Conservation (phyloP, 129 eudicot genomes). For the Sambucus nigra region DNA sequence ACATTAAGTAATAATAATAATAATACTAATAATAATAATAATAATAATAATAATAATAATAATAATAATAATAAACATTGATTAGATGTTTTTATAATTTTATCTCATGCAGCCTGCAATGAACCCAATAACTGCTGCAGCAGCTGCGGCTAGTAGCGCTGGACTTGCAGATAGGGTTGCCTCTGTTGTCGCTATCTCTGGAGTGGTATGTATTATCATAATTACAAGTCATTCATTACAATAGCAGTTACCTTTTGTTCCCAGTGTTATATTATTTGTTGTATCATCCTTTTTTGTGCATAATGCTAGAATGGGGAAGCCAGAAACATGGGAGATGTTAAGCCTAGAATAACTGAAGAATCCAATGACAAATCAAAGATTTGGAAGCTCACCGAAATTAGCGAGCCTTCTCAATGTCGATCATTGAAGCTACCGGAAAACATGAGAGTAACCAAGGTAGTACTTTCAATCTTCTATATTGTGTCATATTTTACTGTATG, state of each 20-base stretch:
- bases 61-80: too few relatives aligned
- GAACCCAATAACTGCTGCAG: conserved; percentile 47
- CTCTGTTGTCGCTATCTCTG: conserved; percentile 57
- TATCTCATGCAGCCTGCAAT: conserved; percentile 47
- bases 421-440: conserved; percentile 77
- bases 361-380: conserved; percentile 74
- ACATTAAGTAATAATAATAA: too few relatives aligned
- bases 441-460: conserved; percentile 83
- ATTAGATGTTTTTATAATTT: not conserved
- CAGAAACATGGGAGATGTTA: conserved; percentile 58
- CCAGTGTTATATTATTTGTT: not conserved
- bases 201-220: conserved; percentile 40
- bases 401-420: conserved; percentile 84
- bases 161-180: conserved; percentile 61
- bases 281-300: not conserved
- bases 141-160: conserved; percentile 30
- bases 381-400: conserved; percentile 73
- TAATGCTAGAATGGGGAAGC: conserved; percentile 67
- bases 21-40: too few relatives aligned
- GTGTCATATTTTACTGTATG: not conserved
- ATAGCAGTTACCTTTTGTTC: not conserved
- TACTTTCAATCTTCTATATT: not conserved
- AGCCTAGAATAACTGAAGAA: conserved; percentile 82
- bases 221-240: not conserved
- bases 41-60: too few relatives aligned